A percentile compares a stretch with the other conserved stretches of the same genome.
These are phyloP conservation scores for Phytophthora uliginosa DNA, from an alignment of 352 stramenopile genomes.

Conservation along the genomic window DNA sequence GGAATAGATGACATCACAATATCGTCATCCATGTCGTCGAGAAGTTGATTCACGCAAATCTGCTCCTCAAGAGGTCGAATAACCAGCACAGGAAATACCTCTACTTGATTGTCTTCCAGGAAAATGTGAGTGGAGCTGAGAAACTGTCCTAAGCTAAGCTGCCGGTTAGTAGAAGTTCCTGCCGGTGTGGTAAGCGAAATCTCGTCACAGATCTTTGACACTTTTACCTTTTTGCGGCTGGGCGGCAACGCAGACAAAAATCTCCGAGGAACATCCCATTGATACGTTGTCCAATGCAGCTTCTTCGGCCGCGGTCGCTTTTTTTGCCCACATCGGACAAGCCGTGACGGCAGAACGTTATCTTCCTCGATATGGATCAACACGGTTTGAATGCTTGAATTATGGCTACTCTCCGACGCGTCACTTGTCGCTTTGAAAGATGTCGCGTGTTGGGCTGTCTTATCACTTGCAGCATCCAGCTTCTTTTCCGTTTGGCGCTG, in stretches of 20 bases:
- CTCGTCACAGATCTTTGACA: slow-evolving; percentile 52
- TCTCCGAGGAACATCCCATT: slow-evolving; percentile 28
- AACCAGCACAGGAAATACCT: slow-evolving; percentile 72
- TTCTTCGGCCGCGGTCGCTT: slow-evolving; percentile 35
- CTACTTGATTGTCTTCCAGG: slow-evolving; percentile 65
- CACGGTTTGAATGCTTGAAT: slow-evolving; percentile 24
- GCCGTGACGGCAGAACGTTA: slow-evolving; percentile 44
- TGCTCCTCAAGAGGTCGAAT: slow-evolving; percentile 55
- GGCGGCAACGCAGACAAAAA: slow-evolving; percentile 19
- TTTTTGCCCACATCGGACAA: slow-evolving; percentile 39
- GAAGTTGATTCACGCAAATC: slow-evolving; percentile 29
- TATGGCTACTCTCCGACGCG: not conserved
- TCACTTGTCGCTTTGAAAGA: not conserved
- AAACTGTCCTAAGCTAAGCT: slow-evolving; percentile 50
- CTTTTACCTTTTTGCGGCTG: slow-evolving; percentile 36
- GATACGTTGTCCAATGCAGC: slow-evolving; percentile 26
- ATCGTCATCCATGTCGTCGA: slow-evolving; percentile 2
- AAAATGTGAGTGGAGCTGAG: slow-evolving; percentile 57
- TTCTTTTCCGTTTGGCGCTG: slow-evolving; percentile 49
- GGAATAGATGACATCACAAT: not conserved
- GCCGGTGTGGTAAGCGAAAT: slow-evolving; percentile 48
- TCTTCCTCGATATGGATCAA: slow-evolving; percentile 36
- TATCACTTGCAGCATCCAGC: not conserved
- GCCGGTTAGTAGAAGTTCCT: slow-evolving; percentile 27
- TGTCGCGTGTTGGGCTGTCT: not conserved